Percentiles rank a stretch among this genome's conserved stretches.
phyloP scores from a whole-genome alignment of 1,139 yeast genomes.

The Suhomyces terraborum region DNA sequence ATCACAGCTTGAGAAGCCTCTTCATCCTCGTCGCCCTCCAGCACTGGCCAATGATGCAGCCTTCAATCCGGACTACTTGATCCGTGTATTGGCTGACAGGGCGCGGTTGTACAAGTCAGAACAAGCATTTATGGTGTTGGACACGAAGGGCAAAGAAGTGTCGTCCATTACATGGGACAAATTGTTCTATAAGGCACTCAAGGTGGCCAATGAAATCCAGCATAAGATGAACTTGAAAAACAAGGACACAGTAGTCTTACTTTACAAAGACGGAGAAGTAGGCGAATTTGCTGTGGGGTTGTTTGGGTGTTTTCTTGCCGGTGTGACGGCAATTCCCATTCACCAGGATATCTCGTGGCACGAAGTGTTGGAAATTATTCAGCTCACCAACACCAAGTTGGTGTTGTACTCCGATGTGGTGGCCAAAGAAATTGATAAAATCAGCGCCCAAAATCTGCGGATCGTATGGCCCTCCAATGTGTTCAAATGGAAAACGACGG shows the following conservation, averaged over 20 bases:
- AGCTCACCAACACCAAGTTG: constrained; percentile 72
- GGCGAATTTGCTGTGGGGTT: constrained; percentile 84
- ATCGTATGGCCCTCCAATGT: constrained; percentile 47
- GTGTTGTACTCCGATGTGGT: constrained; percentile 82
- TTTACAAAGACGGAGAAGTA: constrained; percentile 83
- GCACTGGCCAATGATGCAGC: constrained; percentile 24
- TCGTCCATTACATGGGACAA: constrained; percentile 87
- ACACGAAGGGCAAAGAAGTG: constrained; percentile 78
- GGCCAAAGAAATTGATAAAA: constrained; percentile 66
- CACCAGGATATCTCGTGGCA: constrained; percentile 67
- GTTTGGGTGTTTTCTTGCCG: constrained; percentile 90
- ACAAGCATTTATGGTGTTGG: constrained; percentile 71
- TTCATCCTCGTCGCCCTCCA: constrained; percentile 57
- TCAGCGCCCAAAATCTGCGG: constrained; percentile 40
- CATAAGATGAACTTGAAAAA: constrained; percentile 71
- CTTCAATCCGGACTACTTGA: constrained; percentile 54
- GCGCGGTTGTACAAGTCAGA: constrained; percentile 67
- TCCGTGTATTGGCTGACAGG: constrained; percentile 71
- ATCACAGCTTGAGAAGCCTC: constrained; percentile 52
- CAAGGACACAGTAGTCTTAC: constrained; percentile 79
- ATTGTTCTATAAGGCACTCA: constrained; percentile 77
- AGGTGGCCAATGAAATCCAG: constrained; percentile 82
- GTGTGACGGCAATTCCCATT: constrained; percentile 92
- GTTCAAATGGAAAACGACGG: constrained; percentile 84
- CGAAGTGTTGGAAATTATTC: constrained; percentile 73